Base-by-base conservation (phyloP, 2,329 filamentous ascomycete genomes). In the Fonsecaea multimorphosa region DNA sequence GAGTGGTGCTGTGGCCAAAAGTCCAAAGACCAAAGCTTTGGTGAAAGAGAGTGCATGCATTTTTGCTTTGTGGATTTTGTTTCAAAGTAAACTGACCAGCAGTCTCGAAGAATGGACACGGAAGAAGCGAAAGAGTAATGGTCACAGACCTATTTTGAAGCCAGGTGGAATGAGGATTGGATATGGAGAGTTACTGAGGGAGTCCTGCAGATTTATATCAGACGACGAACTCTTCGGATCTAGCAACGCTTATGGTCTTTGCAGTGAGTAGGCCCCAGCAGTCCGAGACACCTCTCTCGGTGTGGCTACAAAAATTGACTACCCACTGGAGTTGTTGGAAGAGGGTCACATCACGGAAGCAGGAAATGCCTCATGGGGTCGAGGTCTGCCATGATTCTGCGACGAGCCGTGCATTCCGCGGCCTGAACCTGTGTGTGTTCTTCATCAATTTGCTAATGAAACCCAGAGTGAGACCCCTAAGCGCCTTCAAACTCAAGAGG, bases 1-100 rank as follows among this genome's bases (percentile, higher is more conserved):
- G 27, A 63, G 53, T 14, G 53, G 61, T 8, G 27, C 40, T 2
- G 54, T n/a, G 22, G 53, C 61, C 61, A 63, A 58, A 51, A 63
- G 53, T 31, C 61, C 53, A 24, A 63, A 52, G 32, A 63, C 8
- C 9, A 63, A 55, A 51, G 61, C 53, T 24, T 52, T 12, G 52
- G 36, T 56, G 38, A 63, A 2, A 2, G 44, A 57, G 27, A 58
- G 22, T 31, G 60, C 19, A 63, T 49, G 60, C 60, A 63, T 63
- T 6, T 63, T 46, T 32, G 9, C 34, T 29, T 1, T 27, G 22
- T 53, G 46, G 12, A 24, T 38, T 7, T 53, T n/a, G 12, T 57
- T 31, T 63, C 11, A 14, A 14, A 51, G 32, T 24, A 3, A 36
- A 63, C 60, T 63, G 60, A 57, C 60, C 60, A 29, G 60, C 60